phyloP scores from a whole-genome alignment of 2,329 filamentous ascomycete species.

The Colletotrichum incanum region DNA sequence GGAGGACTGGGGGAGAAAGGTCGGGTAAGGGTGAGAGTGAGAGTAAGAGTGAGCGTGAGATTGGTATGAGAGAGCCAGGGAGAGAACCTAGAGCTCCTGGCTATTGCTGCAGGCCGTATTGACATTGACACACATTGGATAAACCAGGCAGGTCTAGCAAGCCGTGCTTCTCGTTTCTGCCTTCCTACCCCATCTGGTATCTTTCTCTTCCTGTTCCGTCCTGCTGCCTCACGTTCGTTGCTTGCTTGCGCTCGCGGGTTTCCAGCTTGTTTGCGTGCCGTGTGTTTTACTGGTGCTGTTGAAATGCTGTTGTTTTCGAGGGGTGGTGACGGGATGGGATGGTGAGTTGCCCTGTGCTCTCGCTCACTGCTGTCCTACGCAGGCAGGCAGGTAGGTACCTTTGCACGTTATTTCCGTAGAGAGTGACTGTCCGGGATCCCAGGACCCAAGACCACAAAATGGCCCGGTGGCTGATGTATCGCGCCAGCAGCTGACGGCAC shows the following conservation, averaged over 20 bases:
- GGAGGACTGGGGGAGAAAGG: background rate
- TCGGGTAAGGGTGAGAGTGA: background rate
- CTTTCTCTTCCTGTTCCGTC: background rate
- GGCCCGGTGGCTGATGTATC: slow-evolving; percentile 46
- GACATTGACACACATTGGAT: background rate
- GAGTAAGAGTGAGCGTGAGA: background rate
- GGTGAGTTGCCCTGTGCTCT: slow-evolving; percentile 26
- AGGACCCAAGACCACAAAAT: background rate
- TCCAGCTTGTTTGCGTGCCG: background rate
- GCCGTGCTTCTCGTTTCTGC: background rate
- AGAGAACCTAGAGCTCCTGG: background rate
- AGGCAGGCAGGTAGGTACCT: slow-evolving; percentile 1
- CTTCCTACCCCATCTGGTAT: background rate
- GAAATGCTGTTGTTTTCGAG: background rate
- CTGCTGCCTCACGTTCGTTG: background rate
- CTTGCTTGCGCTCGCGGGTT: background rate
- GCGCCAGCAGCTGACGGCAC: slow-evolving; percentile 46
- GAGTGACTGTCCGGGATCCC: background rate
- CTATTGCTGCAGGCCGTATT: background rate
- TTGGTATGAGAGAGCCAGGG: too few species aligned
- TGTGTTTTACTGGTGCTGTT: background rate
- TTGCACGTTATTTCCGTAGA: background rate
- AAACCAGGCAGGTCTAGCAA: too few species aligned
- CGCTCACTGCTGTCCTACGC: slow-evolving; percentile 8
- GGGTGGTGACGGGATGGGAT: background rate